Evolutionary conservation across 257 asterid genomes (phyloP).

Genomic region (Gentiana straminea): DNA sequence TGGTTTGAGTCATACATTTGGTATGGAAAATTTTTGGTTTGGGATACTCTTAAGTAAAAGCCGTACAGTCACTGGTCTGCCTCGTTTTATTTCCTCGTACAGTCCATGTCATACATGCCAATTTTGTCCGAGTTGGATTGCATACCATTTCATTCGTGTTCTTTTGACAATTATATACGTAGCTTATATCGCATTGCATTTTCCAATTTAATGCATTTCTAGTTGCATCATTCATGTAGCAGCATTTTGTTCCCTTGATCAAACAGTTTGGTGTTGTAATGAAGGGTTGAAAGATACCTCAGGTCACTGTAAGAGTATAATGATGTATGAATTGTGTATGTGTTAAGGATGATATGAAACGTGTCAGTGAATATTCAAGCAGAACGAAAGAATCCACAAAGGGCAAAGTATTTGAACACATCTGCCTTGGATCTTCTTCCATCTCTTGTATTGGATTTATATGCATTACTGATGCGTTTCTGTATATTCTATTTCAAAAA

Average conservation of each 20-base stretch:
- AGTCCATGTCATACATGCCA: slow-evolving; percentile 23
- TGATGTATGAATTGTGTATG: slow-evolving; percentile 13
- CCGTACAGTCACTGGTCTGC: not conserved
- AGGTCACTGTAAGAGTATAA: slow-evolving; percentile 19
- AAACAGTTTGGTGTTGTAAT: slow-evolving; percentile 10
- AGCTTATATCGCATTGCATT: slow-evolving; percentile 14
- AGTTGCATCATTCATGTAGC: slow-evolving; percentile 20
- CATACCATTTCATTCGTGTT: slow-evolving; percentile 43
- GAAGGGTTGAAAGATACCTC: slow-evolving; percentile 13
- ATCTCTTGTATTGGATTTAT: too few relatives aligned
- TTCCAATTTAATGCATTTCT: slow-evolving; percentile 14
- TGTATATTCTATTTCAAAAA: too few relatives aligned
- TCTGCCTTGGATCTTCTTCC: not conserved
- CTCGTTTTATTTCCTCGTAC: slow-evolving; percentile 14
- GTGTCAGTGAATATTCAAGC: slow-evolving; percentile 8
- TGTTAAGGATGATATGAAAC: slow-evolving; percentile 9
- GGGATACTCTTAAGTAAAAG: too few relatives aligned
- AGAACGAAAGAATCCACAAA: too few relatives aligned
- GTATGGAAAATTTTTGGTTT: too few relatives aligned
- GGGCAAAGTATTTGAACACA: too few relatives aligned
- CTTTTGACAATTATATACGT: slow-evolving; percentile 19
- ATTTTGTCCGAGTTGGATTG: slow-evolving; percentile 23
- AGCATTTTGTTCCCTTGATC: slow-evolving; percentile 15
- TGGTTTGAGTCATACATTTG: slow-evolving; percentile 15
- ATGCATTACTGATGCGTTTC: too few relatives aligned